Base-by-base conservation (phyloP, 257 asterid genomes). In the Solanum stenotomum region DNA sequence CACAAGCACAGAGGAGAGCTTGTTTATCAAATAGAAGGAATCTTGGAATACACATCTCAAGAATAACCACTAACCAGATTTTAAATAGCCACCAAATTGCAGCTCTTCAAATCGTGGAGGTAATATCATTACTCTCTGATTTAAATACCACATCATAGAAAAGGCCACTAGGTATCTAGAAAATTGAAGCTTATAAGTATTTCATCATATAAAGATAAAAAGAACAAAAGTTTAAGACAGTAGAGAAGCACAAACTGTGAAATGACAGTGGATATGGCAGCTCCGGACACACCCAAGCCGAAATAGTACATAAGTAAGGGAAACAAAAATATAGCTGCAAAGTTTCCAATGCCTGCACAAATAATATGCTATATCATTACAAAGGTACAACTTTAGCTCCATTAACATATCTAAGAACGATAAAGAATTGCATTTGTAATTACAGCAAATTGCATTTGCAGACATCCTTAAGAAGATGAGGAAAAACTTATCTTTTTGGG, bases 241-340 rank as follows among this genome's bases (percentile, higher is more conserved):
- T n/a, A 61, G 67, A 81, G 72, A 23, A 87, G 82, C 84, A 92
- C 98, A 87, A 93, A 97, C 99, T 97, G 99, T 88, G 99, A 96
- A 91, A 93, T 85, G 61, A 96, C 96, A 1, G 98, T 95, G 88
- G 99, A 94, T 89, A 97, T 93, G 87, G 99, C 99, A 91, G 98
- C 99, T 94, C 99, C 99, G 86, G 94, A 67, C 91, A 94, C 95
- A 88, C 99, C 99, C 96, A 96, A 84, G 88, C 86, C 90, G 77
- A 85, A 95, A 90, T 90, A 92, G 89, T 93, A 88, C 93, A 95
- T 94, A 87, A 96, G 90, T 68, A 96, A 86, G 27, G 99, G 99
- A 89, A 97, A 95, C 90, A 97, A 93, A 89, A 94, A 37, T 89
- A 96, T 89, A 83, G 98, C 98, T 27, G 92, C 89, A 88, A 96